Evolutionary conservation across 108 stramenopile genomes (phyloP), one percentile per base, ranked within the genome.

Genomic region (Seminavis robusta): DNA sequence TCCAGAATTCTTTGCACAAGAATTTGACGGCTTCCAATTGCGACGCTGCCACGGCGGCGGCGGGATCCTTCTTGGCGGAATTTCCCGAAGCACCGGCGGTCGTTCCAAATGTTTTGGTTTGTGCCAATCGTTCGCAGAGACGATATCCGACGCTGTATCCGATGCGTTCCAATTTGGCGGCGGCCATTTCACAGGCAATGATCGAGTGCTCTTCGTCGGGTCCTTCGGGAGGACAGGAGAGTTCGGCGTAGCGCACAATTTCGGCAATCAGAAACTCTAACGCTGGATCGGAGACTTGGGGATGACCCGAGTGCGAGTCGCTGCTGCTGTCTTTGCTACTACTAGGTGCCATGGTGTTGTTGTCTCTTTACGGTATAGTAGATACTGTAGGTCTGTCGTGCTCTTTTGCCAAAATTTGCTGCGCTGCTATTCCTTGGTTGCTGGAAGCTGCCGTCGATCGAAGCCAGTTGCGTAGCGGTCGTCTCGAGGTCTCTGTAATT

Each of bases 1-100:
- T 85, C 95, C 95, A 96, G 49, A 96, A 76, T 63, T 94, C 95
- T 53, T 96, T 96, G 75, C 95, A 96, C 10, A 96, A 55, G 63
- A 96, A 96, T 59, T 96, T 96, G 55, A 96, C 87, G 7, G 90
- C 90, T 45, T 96, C 95, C 48, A 96, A 62, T 56, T 92, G 91
- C 1, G 77, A 46, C 0, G 71, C 73, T 0, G 84, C 74, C 6
- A 64, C 63, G 3, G 65, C 80, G 23, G 44, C 28, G 38, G 71
- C 57, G 6, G 63, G 61, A 47, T 81, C 75, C 37, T 65, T 66
- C 0, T 58, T 56, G 0, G 49, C 26, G n/a, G n/a, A n/a, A n/a
- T n/a, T n/a, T 34, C 74, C 81, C 13, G 74, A 56, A 7, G 80
- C 72, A 28, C 77, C 64, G 9, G 71, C 46, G 9, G 66, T 69